Evolutionary conservation across 176 grass and related monocot species (phyloP).

Genomic region (sorghum (Sorghum bicolor)): Sorghum_bicolor_NCBIv3 NC_012874.2:20008501-20009000

Average conservation of each 20-base stretch:
- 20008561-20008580: conserved; percentile 47
- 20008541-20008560: conserved; percentile 43
- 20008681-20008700: conserved; percentile 40
- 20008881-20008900: neutral
- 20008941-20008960: neutral
- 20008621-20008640: conserved; percentile 43
- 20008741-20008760: neutral
- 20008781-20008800: neutral
- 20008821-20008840: neutral
- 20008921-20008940: neutral
- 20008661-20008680: conserved; percentile 21
- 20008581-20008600: conserved; percentile 36
- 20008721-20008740: neutral
- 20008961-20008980: neutral
- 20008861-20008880: neutral
- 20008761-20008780: neutral
- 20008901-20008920: too few relatives aligned
- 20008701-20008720: neutral
- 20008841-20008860: neutral
- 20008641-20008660: conserved; percentile 23
- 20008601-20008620: conserved; percentile 58
- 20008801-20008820: neutral
- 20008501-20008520: neutral
- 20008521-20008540: conserved; percentile 2
- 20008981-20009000: too few relatives aligned